These are phyloP conservation scores for Casuarina glauca DNA, from an alignment of 306 rosid genomes.

Conservation along the genomic window DNA sequence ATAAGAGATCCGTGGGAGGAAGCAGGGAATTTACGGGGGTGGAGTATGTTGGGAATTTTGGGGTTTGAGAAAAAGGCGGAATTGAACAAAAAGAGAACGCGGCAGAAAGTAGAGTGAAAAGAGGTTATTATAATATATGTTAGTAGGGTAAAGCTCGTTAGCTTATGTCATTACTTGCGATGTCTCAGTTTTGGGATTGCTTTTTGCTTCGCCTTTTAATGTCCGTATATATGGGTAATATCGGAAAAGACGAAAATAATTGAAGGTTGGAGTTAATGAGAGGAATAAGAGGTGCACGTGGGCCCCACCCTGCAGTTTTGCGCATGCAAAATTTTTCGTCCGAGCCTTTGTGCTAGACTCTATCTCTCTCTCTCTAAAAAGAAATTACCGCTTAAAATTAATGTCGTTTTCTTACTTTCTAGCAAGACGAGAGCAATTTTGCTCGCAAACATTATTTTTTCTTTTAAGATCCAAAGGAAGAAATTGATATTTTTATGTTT, in stretches of 20 bases:
- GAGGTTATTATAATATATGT: not conserved
- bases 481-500: no score
- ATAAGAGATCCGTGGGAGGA: not conserved
- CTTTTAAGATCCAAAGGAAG: no score
- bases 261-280: constrained; percentile 13
- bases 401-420: no score
- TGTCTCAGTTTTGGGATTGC: not conserved
- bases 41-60: not conserved
- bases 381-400: no score
- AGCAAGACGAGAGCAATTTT: no score
- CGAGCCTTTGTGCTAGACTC: not conserved
- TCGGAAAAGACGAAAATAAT: constrained; percentile 10
- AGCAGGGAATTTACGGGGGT: not conserved
- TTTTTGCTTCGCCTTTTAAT: not conserved
- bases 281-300: constrained; percentile 9
- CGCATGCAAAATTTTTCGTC: constrained; percentile 9
- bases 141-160: not conserved
- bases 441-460: no score
- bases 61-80: not conserved
- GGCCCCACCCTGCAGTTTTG: not conserved
- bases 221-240: not conserved
- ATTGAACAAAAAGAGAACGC: not conserved
- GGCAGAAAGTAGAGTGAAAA: not conserved
- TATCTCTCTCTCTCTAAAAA: no score
- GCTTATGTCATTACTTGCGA: not conserved